Percentiles rank a stretch among this genome's conserved stretches.
These are phyloP conservation scores for Acacia acuminata DNA, from an alignment of 306 rosid genomes.

Conservation along the genomic window DNA sequence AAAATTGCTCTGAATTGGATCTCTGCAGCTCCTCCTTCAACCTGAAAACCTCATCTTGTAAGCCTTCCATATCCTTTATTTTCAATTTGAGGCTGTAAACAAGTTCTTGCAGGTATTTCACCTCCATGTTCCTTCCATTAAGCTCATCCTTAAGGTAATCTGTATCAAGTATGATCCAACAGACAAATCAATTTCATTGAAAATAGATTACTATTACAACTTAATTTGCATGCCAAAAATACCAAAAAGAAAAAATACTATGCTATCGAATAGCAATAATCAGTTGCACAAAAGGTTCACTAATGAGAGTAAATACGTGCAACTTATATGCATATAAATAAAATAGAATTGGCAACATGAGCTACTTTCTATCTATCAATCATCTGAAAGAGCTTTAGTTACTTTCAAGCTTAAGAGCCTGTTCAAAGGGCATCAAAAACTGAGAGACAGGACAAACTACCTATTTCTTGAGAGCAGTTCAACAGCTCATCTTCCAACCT, in stretches of 20 bases:
- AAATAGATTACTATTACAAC: slow-evolving; percentile 15
- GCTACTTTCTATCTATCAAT: neutral
- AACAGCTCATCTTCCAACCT: slow-evolving; percentile 68
- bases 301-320: slow-evolving; percentile 20
- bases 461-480: slow-evolving; percentile 91
- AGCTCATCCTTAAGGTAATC: slow-evolving; percentile 90
- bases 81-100: slow-evolving; percentile 56
- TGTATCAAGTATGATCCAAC: slow-evolving; percentile 42
- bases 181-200: slow-evolving; percentile 20
- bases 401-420: slow-evolving; percentile 2
- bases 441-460: slow-evolving; percentile 35
- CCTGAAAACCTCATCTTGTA: slow-evolving; percentile 51
- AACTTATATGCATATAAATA: neutral
- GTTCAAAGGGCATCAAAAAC: neutral
- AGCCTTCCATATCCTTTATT: slow-evolving; percentile 52
- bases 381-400: neutral
- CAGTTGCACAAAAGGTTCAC: slow-evolving; percentile 13
- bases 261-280: slow-evolving; percentile 8
- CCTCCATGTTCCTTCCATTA: slow-evolving; percentile 61
- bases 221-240: slow-evolving; percentile 21
- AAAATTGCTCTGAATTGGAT: slow-evolving; percentile 52
- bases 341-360: neutral
- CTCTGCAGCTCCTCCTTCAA: slow-evolving; percentile 63
- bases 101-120: slow-evolving; percentile 55
- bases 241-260: neutral